Conservation (phyloP, 2,329 filamentous ascomycete species). For the Chaetomiaceae sp. region DNA sequence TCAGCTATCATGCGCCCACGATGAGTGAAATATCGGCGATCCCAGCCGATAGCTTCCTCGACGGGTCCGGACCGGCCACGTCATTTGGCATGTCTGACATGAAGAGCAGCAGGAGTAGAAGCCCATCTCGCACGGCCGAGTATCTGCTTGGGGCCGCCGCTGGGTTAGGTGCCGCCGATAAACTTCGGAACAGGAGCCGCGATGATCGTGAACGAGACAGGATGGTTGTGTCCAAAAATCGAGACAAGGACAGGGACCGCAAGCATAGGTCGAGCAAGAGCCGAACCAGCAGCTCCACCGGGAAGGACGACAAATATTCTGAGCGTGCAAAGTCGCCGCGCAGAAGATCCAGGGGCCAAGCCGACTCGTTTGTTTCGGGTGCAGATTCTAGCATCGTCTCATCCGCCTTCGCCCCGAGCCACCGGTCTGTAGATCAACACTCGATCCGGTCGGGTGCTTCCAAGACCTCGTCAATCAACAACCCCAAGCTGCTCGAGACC, state of each 20-base stretch:
- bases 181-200: constrained; percentile 43
- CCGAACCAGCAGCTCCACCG: constrained; percentile 46
- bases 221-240: constrained; percentile 29
- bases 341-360: constrained; percentile 47
- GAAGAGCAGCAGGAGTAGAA: constrained; percentile 39
- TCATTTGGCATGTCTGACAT: constrained; percentile 29
- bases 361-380: constrained; percentile 50
- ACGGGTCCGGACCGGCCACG: constrained; percentile 49
- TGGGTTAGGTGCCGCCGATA: constrained; percentile 40
- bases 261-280: constrained; percentile 47
- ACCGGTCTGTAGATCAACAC: constrained; percentile 53
- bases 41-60: constrained; percentile 57
- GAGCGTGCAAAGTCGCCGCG: constrained; percentile 46
- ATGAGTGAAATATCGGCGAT: constrained; percentile 83
- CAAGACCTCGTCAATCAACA: constrained; percentile 73
- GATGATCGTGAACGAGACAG: constrained; percentile 38
- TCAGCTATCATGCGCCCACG: constrained; percentile 59
- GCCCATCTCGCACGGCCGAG: constrained; percentile 39
- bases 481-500: constrained; percentile 83
- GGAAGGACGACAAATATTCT: constrained; percentile 46
- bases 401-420: constrained; percentile 49
- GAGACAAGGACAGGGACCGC: constrained; percentile 44
- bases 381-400: constrained; percentile 53
- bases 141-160: constrained; percentile 38
- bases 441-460: constrained; percentile 49